Evolutionary conservation across 345 rosid genomes (phyloP), one percentile per base, ranked within the genome.

Genomic region (Salix udensis): DNA sequence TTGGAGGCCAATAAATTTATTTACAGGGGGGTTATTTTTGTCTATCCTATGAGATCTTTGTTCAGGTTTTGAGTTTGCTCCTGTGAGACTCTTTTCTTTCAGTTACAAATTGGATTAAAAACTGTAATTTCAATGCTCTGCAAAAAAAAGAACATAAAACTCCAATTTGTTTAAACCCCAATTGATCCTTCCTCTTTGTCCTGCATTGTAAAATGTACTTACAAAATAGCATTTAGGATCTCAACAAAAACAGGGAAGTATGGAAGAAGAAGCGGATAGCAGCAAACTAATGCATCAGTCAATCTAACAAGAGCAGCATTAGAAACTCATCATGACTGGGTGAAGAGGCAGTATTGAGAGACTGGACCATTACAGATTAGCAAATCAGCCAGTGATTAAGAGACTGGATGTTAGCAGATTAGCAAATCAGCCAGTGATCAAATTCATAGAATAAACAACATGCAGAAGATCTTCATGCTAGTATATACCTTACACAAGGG

Each of bases 401-500:
- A 19, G 52, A 58, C 26, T 40, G 3, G 8, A 39, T 11, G 5
- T 5, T 16, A 6, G 39, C 13, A 31, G 16, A 5, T 5, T 18
- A 55, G 42, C 31, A 24, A 16, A 48, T 15, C 15, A 53, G 5
- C 26, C 23, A 72, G 7, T 13, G 5, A 72, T 5, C 28, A 31
- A 70, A 50, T n/a, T 58, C 24, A 10, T 7, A 52, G 37, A 5
- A 6, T 19, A 24, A 48, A 31, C n/a, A 14, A 7, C 24, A 74
- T 31, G 36, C 11, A 7, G 64, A 65, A 15, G n/a, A 60, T 10
- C 28, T 34, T n/a, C n/a, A 46, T n/a, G 48, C 19, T 23, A n/a
- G 34, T 24, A 15, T 18, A 70, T 85, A 92, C 99, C 97, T 92
- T 87, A 75, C 98, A 91, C 79, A 96, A 82, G 0, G 99, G 97